Conservation (phyloP, 352 stramenopile genomes). For the Pilasporangium apinafurcum region DNA sequence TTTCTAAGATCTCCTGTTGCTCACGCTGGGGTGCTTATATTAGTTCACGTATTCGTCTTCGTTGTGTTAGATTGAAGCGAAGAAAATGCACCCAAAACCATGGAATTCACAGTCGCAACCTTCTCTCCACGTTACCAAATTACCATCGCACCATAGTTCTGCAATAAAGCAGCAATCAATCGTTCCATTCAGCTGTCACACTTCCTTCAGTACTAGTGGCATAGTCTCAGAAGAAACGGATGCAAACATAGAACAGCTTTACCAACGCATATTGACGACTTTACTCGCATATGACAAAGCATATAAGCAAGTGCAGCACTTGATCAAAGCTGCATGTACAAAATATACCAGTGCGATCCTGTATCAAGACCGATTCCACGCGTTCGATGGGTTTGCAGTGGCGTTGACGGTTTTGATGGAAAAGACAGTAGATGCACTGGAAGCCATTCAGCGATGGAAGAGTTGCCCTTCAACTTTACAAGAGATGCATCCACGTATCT, state of each 20-base stretch:
- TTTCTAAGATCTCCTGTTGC: neutral
- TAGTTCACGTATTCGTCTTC: neutral
- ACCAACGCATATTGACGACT: conserved; percentile 14
- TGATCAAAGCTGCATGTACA: conserved; percentile 8
- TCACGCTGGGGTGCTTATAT: neutral
- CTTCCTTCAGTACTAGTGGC: conserved; percentile 9
- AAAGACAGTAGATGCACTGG: conserved; percentile 21
- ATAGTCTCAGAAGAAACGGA: conserved; percentile 1
- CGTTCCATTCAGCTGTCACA: neutral
- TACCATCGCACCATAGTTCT: neutral
- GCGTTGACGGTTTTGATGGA: conserved; percentile 21
- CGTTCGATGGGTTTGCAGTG: conserved; percentile 41
- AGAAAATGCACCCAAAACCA: conserved; percentile 11
- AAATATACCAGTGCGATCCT: conserved; percentile 33
- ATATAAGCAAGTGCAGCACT: conserved; percentile 7
- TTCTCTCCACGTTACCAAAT: neutral
- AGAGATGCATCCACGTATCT: conserved; percentile 7
- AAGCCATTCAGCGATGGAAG: conserved; percentile 35
- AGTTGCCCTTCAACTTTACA: neutral
- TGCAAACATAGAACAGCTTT: conserved; percentile 17
- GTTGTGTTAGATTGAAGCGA: conserved; percentile 13
- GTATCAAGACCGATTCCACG: conserved; percentile 56
- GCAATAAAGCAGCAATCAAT: neutral
- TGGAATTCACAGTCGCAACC: conserved; percentile 11
- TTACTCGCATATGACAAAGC: conserved; percentile 36